phyloP scores from a whole-genome alignment of 768 basidiomycete species.

The Naganishia vaughanmartiniae region DNA sequence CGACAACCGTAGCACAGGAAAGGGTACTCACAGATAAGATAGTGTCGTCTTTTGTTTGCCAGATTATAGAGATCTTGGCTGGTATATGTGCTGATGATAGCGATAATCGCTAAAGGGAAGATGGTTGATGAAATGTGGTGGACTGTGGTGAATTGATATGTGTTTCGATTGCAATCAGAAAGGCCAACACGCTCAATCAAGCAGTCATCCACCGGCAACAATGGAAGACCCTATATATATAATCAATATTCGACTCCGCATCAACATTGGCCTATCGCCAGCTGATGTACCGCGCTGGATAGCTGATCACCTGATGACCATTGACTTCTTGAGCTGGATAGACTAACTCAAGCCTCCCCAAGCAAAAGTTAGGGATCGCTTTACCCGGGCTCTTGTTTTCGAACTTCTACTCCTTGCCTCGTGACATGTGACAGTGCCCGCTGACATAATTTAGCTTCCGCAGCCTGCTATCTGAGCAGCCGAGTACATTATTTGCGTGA shows the following conservation, averaged over 20 bases:
- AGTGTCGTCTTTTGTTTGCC: conserved; percentile 4
- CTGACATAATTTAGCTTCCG: conserved; percentile 1
- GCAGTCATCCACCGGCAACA: neutral
- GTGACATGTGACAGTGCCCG: neutral
- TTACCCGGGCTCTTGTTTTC: conserved; percentile 1
- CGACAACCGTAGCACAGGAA: neutral
- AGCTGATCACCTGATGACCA: neutral
- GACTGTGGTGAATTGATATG: neutral
- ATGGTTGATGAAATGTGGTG: neutral
- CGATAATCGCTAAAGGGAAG: neutral
- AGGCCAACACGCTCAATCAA: neutral
- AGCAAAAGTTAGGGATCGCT: neutral
- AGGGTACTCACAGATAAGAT: conserved; percentile 19
- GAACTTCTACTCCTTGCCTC: neutral
- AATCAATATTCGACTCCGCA: neutral
- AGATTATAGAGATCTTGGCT: neutral
- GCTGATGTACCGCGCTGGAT: neutral
- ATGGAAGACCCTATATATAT: neutral
- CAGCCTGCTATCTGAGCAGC: neutral
- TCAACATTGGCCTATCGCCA: neutral
- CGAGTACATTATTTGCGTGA: too few species aligned
- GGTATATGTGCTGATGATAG: neutral
- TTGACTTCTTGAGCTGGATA: neutral
- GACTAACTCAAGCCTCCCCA: neutral
- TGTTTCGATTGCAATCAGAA: conserved; percentile 3